Evolutionary conservation across 108 stramenopile species (phyloP).

Genomic region (Cyclotella atomus): DNA sequence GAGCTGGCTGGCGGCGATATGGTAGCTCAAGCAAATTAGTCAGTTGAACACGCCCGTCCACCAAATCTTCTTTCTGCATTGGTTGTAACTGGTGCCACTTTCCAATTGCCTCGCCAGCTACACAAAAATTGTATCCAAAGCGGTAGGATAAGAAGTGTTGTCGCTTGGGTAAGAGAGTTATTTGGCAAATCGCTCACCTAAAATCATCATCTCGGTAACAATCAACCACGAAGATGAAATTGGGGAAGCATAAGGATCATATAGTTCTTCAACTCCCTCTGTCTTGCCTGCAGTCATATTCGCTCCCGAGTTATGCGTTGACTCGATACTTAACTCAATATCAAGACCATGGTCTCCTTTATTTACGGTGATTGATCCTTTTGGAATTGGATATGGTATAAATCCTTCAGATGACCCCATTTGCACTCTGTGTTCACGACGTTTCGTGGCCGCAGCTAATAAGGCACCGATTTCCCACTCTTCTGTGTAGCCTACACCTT

Average conservation of each 20-base stretch:
- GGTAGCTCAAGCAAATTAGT: slow-evolving; percentile 60
- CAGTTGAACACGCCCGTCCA: slow-evolving; percentile 5
- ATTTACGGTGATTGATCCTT: slow-evolving; percentile 12
- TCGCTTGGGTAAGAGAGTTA: too few species aligned
- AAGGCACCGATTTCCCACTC: slow-evolving; percentile 88
- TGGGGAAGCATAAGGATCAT: slow-evolving; percentile 47
- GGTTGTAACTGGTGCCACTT: slow-evolving; percentile 60
- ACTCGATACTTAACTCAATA: slow-evolving; percentile 60
- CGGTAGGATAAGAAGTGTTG: too few species aligned
- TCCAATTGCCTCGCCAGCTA: slow-evolving; percentile 81
- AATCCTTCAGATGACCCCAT: slow-evolving; percentile 71
- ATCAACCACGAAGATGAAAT: slow-evolving; percentile 67
- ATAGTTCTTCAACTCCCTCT: slow-evolving; percentile 12
- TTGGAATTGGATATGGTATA: slow-evolving; percentile 71
- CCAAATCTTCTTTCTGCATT: slow-evolving; percentile 14
- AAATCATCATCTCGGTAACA: slow-evolving; percentile 88
- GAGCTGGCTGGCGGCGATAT: slow-evolving; percentile 66
- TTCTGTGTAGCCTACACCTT: slow-evolving; percentile 74
- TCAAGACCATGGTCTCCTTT: slow-evolving; percentile 22
- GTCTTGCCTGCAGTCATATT: slow-evolving; percentile 57
- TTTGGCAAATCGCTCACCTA: slow-evolving; percentile 41
- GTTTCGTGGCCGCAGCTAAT: slow-evolving; percentile 57
- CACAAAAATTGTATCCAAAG: too few species aligned
- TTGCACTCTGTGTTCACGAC: slow-evolving; percentile 60
- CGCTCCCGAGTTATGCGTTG: slow-evolving; percentile 69